Evolutionary conservation across 108 stramenopile species (phyloP), one percentile per base, ranked within the genome.

Genomic region (Stephanodiscus minutulus): DNA sequence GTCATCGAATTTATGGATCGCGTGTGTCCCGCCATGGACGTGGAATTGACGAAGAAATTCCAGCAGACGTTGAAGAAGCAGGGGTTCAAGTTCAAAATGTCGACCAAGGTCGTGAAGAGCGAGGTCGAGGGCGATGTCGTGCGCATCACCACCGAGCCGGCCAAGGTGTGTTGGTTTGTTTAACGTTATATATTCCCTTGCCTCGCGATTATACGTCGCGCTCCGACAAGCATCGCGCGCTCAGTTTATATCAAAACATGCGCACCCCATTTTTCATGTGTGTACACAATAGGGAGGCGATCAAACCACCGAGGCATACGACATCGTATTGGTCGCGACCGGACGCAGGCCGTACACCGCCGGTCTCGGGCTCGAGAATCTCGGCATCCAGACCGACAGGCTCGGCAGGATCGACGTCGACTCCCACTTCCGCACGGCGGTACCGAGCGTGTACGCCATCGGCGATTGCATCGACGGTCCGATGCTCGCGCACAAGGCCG

Each of bases 401-500:
- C 81, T 98, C 55, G 98, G 97, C 41, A 93, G 99, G 39, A 91
- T 99, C 74, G 89, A 94, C 70, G 98, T 99, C 1, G 97, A 99
- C 89, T 82, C 85, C 61, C 97, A 99, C 74, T 98, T 99, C 83
- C 81, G 87, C 52, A 98, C 98, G 41, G 85, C 87, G 33, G 95
- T 99, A 6, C 98, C 97, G 20, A 83, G 77, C 37, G 86, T 99
- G 50, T 98, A 91, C 73, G 99, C 99, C 55, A 97, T 98, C 79
- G 99, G 97, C 56, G 98, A 98, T 77, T 93, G 90, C 66, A 97
- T 99, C 70, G 93, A 96, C 70, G 99, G 99, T n/a, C 98, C 99
- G 61, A 99, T 99, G 99, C 83, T 99, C 53, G 99, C 99, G 7
- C 99, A 99, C 93, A 99, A 99, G 88, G 99, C 99, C 21, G 99